Percentiles rank a stretch among this genome's conserved stretches.
Conservation (phyloP, 192 early-diverging fungal species). For the Rhizophagus prolifer region DNA sequence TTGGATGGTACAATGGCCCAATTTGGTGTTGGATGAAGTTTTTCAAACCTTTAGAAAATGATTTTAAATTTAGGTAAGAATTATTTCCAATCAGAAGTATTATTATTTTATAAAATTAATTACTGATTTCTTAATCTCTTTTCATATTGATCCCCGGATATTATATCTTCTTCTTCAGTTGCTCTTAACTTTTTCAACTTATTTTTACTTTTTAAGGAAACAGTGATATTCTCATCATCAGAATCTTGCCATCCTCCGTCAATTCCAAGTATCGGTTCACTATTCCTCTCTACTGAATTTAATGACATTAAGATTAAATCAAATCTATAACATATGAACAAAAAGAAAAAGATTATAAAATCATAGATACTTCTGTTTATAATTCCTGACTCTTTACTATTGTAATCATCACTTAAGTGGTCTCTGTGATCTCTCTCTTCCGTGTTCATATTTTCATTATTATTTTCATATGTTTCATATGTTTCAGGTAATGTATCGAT, state of each 20-base stretch:
- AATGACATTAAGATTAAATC: neutral
- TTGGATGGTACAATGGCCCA: constrained; percentile 77
- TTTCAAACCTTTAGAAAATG: constrained; percentile 57
- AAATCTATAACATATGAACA: neutral
- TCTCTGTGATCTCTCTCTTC: neutral
- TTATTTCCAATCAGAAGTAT: neutral
- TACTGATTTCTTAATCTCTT: constrained; percentile 80
- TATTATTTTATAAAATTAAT: constrained; percentile 18
- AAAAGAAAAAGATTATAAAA: neutral
- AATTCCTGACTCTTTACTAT: neutral
- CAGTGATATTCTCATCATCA: constrained; percentile 65
- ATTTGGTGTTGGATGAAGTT: constrained; percentile 79
- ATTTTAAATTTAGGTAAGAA: neutral
- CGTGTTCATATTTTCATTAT: neutral
- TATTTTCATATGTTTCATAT: neutral
- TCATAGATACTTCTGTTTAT: neutral
- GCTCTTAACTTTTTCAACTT: constrained; percentile 78
- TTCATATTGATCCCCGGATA: constrained; percentile 83
- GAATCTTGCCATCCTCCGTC: constrained; percentile 78
- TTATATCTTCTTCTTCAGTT: constrained; percentile 68
- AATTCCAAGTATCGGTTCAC: neutral
- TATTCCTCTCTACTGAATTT: neutral
- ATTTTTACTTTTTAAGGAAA: constrained; percentile 67
- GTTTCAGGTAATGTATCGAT: neutral
- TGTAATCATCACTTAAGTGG: neutral